These are phyloP conservation scores for Pontederia paniculata DNA, from an alignment of 176 grass and related monocot genomes.

Conservation along the genomic window DNA sequence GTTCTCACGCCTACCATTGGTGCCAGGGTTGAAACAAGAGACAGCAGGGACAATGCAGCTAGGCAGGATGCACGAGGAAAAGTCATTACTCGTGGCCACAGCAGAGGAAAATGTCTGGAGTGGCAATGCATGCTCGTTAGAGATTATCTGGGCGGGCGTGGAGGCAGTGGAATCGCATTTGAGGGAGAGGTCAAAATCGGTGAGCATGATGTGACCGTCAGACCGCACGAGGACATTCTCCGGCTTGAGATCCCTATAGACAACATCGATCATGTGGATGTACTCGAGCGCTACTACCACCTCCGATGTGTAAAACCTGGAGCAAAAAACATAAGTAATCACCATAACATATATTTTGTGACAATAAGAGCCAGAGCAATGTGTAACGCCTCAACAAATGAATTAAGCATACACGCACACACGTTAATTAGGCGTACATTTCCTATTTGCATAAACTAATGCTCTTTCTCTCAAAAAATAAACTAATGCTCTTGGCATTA, in stretches of 20 bases:
- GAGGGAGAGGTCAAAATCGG: conserved; percentile 97
- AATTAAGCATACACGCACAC: no score
- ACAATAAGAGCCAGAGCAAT: no score
- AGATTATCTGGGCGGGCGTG: conserved; percentile 78
- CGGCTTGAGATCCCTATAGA: conserved; percentile 94
- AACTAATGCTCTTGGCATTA: no score
- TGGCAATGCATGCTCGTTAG: conserved; percentile 35
- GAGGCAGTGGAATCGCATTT: conserved; percentile 66
- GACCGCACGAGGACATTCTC: conserved; percentile 88
- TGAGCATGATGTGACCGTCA: conserved; percentile 99
- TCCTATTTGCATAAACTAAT: no score
- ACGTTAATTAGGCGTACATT: no score
- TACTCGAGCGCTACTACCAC: conserved; percentile 87
- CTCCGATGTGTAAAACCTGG: conserved; percentile 94
- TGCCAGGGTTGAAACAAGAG: conserved; percentile 71
- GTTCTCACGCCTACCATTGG: neutral
- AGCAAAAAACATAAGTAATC: neutral
- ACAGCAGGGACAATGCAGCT: conserved; percentile 70
- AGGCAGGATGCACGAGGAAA: conserved; percentile 57
- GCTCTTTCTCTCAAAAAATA: no score
- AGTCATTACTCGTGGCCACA: neutral
- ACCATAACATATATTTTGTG: no score
- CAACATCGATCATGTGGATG: conserved; percentile 96
- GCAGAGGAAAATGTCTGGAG: neutral
- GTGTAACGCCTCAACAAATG: no score